Conservation (phyloP, 768 basidiomycete species). For the Exidia glandulosa region DNA sequence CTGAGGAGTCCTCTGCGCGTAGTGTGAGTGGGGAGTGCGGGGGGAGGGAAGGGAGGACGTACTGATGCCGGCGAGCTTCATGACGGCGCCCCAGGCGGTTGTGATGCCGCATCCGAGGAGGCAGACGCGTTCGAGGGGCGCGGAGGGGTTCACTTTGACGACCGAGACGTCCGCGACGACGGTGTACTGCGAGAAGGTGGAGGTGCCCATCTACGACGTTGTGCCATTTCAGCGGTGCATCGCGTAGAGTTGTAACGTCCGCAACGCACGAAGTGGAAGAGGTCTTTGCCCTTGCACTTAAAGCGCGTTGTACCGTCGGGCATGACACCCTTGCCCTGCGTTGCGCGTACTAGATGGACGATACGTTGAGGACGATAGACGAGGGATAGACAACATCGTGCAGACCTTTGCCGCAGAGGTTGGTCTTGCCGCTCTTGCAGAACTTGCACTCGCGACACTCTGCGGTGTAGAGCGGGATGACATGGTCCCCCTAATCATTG, state of each 20-base stretch:
- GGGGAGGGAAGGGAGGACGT: conserved; percentile 17
- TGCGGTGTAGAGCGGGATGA: conserved; percentile 91
- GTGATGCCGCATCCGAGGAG: conserved; percentile 94
- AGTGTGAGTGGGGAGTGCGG: background rate
- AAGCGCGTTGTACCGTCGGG: conserved; percentile 84
- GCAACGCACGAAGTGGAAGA: conserved; percentile 78
- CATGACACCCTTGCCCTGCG: conserved; percentile 92
- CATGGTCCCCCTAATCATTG: conserved; percentile 70
- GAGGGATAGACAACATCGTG: background rate
- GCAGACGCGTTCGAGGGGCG: conserved; percentile 94
- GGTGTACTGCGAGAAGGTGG: conserved; percentile 99
- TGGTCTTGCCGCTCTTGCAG: conserved; percentile 97
- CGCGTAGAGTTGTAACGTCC: background rate
- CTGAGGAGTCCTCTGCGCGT: conserved; percentile 60
- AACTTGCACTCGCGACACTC: conserved; percentile 98
- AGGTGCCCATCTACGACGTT: conserved; percentile 79
- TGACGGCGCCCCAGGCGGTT: conserved; percentile 95
- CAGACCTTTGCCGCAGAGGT: conserved; percentile 88
- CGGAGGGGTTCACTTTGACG: conserved; percentile 74
- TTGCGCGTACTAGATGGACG: conserved; percentile 59
- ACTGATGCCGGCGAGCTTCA: conserved; percentile 83
- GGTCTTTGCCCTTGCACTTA: conserved; percentile 73
- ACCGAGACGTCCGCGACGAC: conserved; percentile 97
- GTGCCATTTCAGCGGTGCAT: background rate
- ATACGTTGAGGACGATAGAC: background rate